These are phyloP conservation scores for Colletotrichum destructivum DNA, from an alignment of 2,329 filamentous ascomycete species.

Conservation along the genomic window DNA sequence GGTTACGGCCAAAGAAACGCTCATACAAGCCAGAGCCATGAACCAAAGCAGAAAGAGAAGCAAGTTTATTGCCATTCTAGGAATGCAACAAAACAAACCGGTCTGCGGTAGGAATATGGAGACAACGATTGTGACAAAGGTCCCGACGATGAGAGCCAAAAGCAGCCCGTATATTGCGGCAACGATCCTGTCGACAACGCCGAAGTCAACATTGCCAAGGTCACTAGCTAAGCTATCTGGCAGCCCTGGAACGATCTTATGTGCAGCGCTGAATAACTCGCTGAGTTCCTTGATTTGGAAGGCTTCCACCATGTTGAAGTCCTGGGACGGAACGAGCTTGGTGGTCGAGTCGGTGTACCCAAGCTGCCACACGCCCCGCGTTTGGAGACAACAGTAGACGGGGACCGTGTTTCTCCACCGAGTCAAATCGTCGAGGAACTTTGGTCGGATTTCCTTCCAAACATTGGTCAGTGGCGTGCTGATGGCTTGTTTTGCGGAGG, in stretches of 20 bases:
- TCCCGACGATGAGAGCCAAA: background rate
- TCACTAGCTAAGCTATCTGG: background rate
- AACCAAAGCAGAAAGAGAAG: background rate
- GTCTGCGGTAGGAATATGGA: background rate
- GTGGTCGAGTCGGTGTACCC: conserved; percentile 3
- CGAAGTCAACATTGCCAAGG: background rate
- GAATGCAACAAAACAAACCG: background rate
- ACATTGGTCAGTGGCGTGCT: background rate
- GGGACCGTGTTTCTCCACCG: conserved; percentile 1
- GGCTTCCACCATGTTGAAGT: background rate
- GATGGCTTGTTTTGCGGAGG: background rate
- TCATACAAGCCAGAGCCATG: conserved; percentile 1
- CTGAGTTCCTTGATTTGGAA: background rate
- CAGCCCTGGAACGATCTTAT: background rate
- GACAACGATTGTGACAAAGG: background rate
- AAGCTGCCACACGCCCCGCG: conserved; percentile 8
- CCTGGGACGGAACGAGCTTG: background rate
- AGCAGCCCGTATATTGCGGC: background rate
- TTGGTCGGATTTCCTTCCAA: background rate
- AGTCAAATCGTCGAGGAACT: conserved; percentile 1
- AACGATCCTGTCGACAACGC: background rate
- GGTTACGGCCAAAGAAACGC: background rate
- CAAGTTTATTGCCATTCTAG: background rate
- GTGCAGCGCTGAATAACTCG: background rate
- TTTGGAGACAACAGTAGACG: conserved; percentile 1